Evolutionary conservation across 768 basidiomycete species (phyloP), one percentile per base, ranked within the genome.

Genomic region (Gymnopilus dilepis): DNA sequence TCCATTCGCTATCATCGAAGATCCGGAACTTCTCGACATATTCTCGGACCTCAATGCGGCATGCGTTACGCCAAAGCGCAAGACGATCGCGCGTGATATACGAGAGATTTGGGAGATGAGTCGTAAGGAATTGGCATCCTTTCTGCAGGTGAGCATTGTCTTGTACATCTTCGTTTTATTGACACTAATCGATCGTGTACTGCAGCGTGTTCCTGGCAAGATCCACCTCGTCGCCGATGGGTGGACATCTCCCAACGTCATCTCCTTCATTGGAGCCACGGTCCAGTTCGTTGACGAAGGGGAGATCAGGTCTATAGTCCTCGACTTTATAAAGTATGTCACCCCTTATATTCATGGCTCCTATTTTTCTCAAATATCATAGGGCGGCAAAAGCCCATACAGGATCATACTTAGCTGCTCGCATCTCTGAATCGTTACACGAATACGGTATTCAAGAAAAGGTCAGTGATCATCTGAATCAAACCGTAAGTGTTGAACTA

Each of bases 1-100:
- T 0, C 79, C 78, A 0, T 76, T 79, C 57, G 59, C 62, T 0
- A 77, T 79, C 19, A 70, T 79, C 5, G 64, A 74, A 11, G 77
- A 82, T 55, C 56, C 63, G 0, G 76, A 70, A 0, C 47, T 63
- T 2, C 55, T 57, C 19, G 52, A 67, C 5, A 63, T 65, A 19
- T 60, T 80, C 76, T 53, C 34, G 60, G 13, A 65, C 22, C 13
- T 58, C 77, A 19, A 77, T 76, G 70, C 76, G 69, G 50, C 72
- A 64, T 17, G 78, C 71, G 1, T 54, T 69, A 17, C 79, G 69
- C 6, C 65, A 65, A 24, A 61, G 67, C 22, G 75, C 72, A 59
- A 58, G 0, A 82, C 76, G 0, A 69, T 82, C 0, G 67, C 70
- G 0, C 60, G 69, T 2, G 78, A 82, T 54, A 58, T 77, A 0